Conservation (phyloP, 2,329 filamentous ascomycete genomes). For the Colletotrichum caudatum region DNA sequence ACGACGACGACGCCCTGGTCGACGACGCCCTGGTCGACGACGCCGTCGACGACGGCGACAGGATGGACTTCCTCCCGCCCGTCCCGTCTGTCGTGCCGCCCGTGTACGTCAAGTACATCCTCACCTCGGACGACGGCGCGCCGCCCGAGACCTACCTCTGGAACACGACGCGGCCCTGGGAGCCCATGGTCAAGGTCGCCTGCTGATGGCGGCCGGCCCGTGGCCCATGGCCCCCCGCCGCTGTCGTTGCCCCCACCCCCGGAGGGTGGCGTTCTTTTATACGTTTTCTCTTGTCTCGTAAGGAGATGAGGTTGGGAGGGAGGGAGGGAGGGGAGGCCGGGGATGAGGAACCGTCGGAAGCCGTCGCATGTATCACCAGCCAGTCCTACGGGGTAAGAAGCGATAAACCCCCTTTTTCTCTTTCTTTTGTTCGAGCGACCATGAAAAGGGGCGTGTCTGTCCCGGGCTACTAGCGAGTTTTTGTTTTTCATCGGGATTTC, state of each 20-base stretch:
- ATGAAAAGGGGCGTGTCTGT: background rate
- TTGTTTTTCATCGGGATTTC: too few relatives aligned
- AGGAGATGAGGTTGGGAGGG: background rate
- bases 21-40: slow-evolving; percentile 1
- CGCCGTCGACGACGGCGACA: slow-evolving; percentile 21
- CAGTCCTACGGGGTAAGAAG: slow-evolving; percentile 1
- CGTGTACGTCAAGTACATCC: slow-evolving; percentile 52
- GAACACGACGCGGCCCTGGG: slow-evolving; percentile 57
- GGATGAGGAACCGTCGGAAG: background rate
- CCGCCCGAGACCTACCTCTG: slow-evolving; percentile 55
- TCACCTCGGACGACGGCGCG: slow-evolving; percentile 47
- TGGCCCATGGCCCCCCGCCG: too few relatives aligned
- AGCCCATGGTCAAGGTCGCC: slow-evolving; percentile 57
- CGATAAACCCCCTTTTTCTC: background rate
- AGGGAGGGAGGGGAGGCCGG: too few relatives aligned
- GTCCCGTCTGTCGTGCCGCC: slow-evolving; percentile 45
- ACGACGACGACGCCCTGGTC: slow-evolving; percentile 13
- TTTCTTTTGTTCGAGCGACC: background rate
- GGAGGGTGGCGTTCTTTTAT: background rate
- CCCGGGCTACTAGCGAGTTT: background rate
- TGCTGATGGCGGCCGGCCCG: slow-evolving; percentile 45
- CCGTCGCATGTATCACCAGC: background rate
- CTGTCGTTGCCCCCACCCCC: too few relatives aligned
- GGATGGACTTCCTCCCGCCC: slow-evolving; percentile 22
- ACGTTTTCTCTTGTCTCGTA: background rate